phyloP scores from a whole-genome alignment of 768 basidiomycete species.

The Naganishia friedmannii region DNA sequence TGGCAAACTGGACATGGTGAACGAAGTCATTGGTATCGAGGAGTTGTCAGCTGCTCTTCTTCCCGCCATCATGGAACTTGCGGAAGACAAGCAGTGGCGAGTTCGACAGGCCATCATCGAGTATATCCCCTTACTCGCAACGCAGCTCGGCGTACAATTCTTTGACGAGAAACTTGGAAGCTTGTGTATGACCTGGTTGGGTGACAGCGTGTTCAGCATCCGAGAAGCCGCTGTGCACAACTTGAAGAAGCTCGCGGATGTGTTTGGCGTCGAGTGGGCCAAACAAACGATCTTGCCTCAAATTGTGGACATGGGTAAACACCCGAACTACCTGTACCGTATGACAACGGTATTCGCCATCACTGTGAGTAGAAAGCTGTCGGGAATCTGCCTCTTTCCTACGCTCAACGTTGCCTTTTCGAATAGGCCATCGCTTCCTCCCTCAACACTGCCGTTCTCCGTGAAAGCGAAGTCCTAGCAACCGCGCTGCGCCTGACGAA shows the following conservation, averaged over 20 bases:
- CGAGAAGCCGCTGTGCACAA: constrained; percentile 97
- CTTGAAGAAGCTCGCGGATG: constrained; percentile 92
- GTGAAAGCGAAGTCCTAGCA: constrained; percentile 70
- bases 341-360: constrained; percentile 99
- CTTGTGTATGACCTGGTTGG: constrained; percentile 98
- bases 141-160: constrained; percentile 92
- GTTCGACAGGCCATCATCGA: constrained; percentile 99
- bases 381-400: background rate
- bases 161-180: constrained; percentile 97
- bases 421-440: constrained; percentile 88
- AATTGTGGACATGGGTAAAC: constrained; percentile 92
- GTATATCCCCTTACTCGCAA: constrained; percentile 95
- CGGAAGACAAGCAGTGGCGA: constrained; percentile 99
- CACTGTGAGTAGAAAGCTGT: constrained; percentile 62
- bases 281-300: constrained; percentile 89
- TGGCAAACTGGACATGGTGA: constrained; percentile 95
- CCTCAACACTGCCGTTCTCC: constrained; percentile 76
- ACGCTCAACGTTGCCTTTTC: background rate
- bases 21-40: constrained; percentile 98
- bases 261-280: constrained; percentile 98
- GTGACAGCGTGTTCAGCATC: constrained; percentile 97
- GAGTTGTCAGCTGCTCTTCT: constrained; percentile 88
- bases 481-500: constrained; percentile 75
- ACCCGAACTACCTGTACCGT: constrained; percentile 93
- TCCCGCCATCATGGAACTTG: constrained; percentile 94